Evolutionary conservation across 2,329 filamentous ascomycete genomes (phyloP), one percentile per base, ranked within the genome.

Genomic region (Aulographum hederae): DNA sequence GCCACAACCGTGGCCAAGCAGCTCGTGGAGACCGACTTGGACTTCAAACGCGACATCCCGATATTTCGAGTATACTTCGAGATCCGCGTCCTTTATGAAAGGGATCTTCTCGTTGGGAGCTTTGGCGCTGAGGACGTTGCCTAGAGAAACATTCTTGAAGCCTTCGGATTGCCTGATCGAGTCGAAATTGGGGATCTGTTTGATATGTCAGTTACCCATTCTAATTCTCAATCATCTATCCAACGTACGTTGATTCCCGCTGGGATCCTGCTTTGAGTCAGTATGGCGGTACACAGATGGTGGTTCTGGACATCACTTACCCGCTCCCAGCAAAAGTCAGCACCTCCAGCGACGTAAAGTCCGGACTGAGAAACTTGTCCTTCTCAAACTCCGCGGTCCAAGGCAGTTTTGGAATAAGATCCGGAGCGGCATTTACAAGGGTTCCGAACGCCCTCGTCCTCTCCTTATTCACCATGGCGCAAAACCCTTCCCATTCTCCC

Each of bases 291-390:
- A 14, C 15, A 16, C 18, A 4, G n/a, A 11, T 16, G 11, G 34
- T 32, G 17, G 13, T 18, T 8, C 28, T 13, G 19, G 3, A 42
- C 46, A 38, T 35, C 51, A 35, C 68, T n/a, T n/a, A n/a, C n/a
- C n/a, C 69, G 32, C 63, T 67, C 6, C 67, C 66, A 15, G 69
- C 67, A 43, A 94, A 94, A 1, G 78, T 82, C 37, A 94, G 56
- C 3, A 94, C 84, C 52, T 98, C 89, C 2, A 95, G 65, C 6
- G 79, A 89, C 0, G 89, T 95, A 48, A 98, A 98, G 51, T 98
- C 89, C 0, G 89, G 89, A 32, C 81, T 86, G 21, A 92, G 57
- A 54, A 98, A 98, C 46, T 78, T 84, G 60, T 94, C 85, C 56
- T 95, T 95, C 51, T 98, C 89, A 41, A 95, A 98, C 1, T 81